These are phyloP conservation scores for Leccinum broughii DNA, from an alignment of 768 basidiomycete genomes.

Conservation along the genomic window DNA sequence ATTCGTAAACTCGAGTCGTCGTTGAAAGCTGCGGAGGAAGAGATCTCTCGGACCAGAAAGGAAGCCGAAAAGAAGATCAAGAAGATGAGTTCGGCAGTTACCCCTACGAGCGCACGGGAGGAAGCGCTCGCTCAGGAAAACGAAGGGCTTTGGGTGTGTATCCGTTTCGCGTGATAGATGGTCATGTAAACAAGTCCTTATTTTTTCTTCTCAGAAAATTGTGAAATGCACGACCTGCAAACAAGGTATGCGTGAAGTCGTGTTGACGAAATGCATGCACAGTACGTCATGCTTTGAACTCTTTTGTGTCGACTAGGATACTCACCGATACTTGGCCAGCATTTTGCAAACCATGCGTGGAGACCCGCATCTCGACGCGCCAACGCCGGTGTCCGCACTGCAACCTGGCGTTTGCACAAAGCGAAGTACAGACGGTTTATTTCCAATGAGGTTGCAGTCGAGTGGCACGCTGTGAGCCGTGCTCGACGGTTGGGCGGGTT, in stretches of 20 bases:
- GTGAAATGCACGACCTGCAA: constrained; percentile 90
- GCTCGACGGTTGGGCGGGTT: neutral
- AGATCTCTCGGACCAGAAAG: constrained; percentile 44
- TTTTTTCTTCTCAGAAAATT: constrained; percentile 50
- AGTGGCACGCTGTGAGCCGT: neutral
- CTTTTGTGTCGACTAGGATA: too few relatives aligned
- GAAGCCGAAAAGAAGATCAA: constrained; percentile 57
- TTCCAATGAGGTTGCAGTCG: constrained; percentile 44
- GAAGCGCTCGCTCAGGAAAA: constrained; percentile 48
- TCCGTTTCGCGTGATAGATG: neutral
- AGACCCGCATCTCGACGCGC: constrained; percentile 82
- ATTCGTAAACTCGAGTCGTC: constrained; percentile 24
- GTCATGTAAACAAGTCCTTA: neutral
- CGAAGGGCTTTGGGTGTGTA: constrained; percentile 60
- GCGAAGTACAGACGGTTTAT: constrained; percentile 72
- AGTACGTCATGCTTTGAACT: constrained; percentile 51
- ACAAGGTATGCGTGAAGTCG: constrained; percentile 70
- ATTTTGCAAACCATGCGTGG: constrained; percentile 83
- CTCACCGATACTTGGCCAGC: constrained; percentile 43
- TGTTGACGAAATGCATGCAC: constrained; percentile 89
- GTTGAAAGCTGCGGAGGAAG: constrained; percentile 43
- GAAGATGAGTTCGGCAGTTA: constrained; percentile 36
- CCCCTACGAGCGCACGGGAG: constrained; percentile 32
- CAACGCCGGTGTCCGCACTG: constrained; percentile 96
- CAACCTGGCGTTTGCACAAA: constrained; percentile 74